Conservation (phyloP, 371 early-diverging fungal genomes). For the Caulochytrium protostelioides region DNA sequence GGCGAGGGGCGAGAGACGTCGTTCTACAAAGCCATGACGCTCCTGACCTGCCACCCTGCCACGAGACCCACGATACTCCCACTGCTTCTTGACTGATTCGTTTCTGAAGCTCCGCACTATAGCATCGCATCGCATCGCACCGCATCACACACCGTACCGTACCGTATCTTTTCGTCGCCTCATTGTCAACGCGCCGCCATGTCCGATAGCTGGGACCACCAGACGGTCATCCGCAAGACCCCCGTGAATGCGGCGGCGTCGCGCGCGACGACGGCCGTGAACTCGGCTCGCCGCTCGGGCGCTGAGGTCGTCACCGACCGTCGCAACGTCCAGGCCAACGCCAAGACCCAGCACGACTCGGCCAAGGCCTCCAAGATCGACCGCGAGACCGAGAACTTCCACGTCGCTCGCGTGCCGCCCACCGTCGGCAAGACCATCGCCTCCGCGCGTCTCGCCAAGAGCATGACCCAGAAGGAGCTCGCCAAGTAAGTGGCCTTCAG, state of each 20-base stretch:
- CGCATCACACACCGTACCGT: too few species aligned
- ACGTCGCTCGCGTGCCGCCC: conserved; percentile 33
- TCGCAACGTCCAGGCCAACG: conserved; percentile 22
- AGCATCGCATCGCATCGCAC: too few species aligned
- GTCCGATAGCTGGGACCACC: conserved; percentile 43
- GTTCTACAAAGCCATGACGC: too few species aligned
- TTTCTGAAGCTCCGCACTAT: too few species aligned
- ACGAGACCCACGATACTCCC: too few species aligned
- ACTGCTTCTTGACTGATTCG: too few species aligned
- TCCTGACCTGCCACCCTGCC: too few species aligned
- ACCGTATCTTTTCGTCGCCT: too few species aligned
- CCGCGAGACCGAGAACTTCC: conserved; percentile 55
- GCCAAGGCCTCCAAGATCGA: conserved; percentile 63
- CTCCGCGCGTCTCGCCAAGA: conserved; percentile 52
- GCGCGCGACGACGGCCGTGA: conserved; percentile 42
- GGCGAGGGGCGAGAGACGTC: too few species aligned
- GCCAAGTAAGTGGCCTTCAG: too few species aligned
- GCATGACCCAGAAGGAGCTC: conserved; percentile 72
- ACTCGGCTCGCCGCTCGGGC: conserved; percentile 60
- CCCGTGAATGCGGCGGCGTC: conserved; percentile 38
- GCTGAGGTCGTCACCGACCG: conserved; percentile 46
- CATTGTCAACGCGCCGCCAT: too few species aligned
- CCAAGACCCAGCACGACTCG: conserved; percentile 49
- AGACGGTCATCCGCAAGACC: conserved; percentile 58
- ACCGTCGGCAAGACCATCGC: conserved; percentile 67